Base-by-base conservation (phyloP, 352 stramenopile genomes). In the Pythium rishiriense region DNA sequence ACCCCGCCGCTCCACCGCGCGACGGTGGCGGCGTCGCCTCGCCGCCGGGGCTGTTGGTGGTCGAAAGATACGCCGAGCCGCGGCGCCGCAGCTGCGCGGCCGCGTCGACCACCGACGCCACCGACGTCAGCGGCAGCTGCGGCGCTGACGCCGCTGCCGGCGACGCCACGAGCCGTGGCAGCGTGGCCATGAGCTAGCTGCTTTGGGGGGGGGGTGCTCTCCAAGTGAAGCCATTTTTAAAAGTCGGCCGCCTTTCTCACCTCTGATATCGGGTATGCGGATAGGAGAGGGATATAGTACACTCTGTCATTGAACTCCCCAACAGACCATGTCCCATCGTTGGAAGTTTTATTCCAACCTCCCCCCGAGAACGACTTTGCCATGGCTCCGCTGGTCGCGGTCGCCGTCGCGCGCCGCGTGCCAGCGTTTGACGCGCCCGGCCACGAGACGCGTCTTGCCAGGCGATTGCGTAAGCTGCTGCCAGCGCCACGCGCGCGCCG, bases 401-500 rank as follows among this genome's bases (percentile, higher is more conserved):
- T 88, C 19, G 76, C 54, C 12, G 62, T 87, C 26, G 61, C 70
- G 53, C 69, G 72, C 19, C 63, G 55, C 25, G 73, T 85, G 25
- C 52, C 71, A 37, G 74, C 79, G 2, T 88, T 85, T 60, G 79
- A 83, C 56, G 39, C 70, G n/a, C 70, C 73, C 1, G 73, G 79
- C 15, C 41, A 48, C 0, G 79, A 88, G 59, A 62, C 24, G 10
- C 62, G 49, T 24, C 55, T 59, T 7, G 42, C 78, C 31, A 66
- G 48, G 25, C 54, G 35, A 10, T 28, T 85, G 10, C 62, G 73
- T 41, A 61, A 62, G 48, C 33, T 9, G 15, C 42, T 73, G 5
- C 11, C 33, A 42, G 24, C 55, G 54, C 24, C 26, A 12, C 31
- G 19, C 17, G 8, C 45, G 33, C 6, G 41, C 52, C 9, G n/a